Base-by-base conservation (phyloP, 768 basidiomycete genomes). In the Lactifluus hygrophoroides region DNA sequence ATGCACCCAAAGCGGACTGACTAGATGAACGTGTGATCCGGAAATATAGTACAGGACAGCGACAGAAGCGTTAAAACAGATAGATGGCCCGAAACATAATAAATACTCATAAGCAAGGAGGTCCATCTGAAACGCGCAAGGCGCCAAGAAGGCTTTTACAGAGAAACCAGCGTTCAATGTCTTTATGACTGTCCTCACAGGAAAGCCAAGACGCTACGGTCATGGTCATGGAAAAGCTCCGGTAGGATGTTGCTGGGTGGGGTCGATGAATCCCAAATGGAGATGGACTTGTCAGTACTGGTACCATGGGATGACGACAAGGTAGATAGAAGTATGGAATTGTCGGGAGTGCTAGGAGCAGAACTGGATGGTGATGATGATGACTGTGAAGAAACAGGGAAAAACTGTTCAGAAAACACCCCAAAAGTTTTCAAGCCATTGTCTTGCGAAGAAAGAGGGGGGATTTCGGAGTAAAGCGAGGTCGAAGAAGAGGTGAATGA, bases 221-320 rank as follows among this genome's bases (percentile, higher is more conserved):
- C 13, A 5, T 54, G 25, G 2, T 44, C 40, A 8, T 25, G 19
- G 34, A 55, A 60, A 10, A 3, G n/a, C 16, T 40, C 13, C 8
- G 58, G 17, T 5, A 60, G 40, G 32, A 49, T n/a, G 10, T 4
- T 10, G 27, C 58, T 55, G 3, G 53, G 58, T 23, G 58, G 53
- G 1, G 19, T 28, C 0, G 53, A 60, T 30, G 53, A 2, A 21
- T 55, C 58, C 19, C 21, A 43, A 23, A 43, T 11, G 23, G 19
- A 43, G 1, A 8, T 17, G 16, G 34, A 42, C 16, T 50, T 28
- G 43, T 19, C 6, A 11, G 2, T 11, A 11, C 8, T 2, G 2
- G 17, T 30, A 30, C 27, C 9, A 14, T 3, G n/a, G 10, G 21
- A 17, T 11, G 11, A n/a, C 3, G 23, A 16, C 8, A 23, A 11